A percentile compares a stretch with the other conserved stretches of the same genome.
Conservation (phyloP, 116 monocot species). For the Posidonia oceanica region DNA sequence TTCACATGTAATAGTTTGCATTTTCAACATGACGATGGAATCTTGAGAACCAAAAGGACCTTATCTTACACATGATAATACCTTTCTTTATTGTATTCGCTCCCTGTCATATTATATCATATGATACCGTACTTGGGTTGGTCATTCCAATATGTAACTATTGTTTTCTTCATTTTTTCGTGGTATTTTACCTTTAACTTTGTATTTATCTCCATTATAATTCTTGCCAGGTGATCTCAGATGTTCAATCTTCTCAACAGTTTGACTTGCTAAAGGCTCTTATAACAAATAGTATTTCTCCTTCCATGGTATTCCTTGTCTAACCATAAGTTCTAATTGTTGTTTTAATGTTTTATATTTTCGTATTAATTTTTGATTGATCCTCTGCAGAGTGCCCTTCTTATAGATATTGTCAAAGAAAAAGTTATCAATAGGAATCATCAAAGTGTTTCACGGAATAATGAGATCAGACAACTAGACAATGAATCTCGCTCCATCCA, state of each 20-base stretch:
- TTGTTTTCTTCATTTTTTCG: constrained; percentile 3
- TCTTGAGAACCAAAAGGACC: too few relatives aligned
- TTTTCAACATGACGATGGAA: too few relatives aligned
- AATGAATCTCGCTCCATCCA: not conserved
- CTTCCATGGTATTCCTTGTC: constrained; percentile 57
- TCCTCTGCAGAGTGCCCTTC: constrained; percentile 58
- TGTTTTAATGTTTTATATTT: not conserved
- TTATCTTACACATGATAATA: too few relatives aligned
- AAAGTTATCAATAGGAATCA: constrained; percentile 19
- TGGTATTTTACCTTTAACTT: not conserved
- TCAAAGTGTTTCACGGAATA: constrained; percentile 9
- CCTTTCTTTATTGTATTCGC: not conserved
- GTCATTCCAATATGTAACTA: not conserved
- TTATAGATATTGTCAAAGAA: constrained; percentile 64
- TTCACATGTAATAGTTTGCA: too few relatives aligned
- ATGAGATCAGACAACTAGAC: constrained; percentile 9
- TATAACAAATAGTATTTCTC: constrained; percentile 49
- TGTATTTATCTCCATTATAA: constrained; percentile 2
- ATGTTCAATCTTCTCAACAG: constrained; percentile 40
- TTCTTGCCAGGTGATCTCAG: constrained; percentile 48
- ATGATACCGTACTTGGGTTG: not conserved
- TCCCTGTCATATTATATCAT: not conserved
- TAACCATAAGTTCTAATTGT: not conserved
- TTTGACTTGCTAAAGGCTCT: constrained; percentile 67
- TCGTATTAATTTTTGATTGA: not conserved